A percentile compares a stretch with the other conserved stretches of the same genome.
These are phyloP conservation scores for Pichia sp. DNA, from an alignment of 1,139 yeast species.

Conservation along the genomic window DNA sequence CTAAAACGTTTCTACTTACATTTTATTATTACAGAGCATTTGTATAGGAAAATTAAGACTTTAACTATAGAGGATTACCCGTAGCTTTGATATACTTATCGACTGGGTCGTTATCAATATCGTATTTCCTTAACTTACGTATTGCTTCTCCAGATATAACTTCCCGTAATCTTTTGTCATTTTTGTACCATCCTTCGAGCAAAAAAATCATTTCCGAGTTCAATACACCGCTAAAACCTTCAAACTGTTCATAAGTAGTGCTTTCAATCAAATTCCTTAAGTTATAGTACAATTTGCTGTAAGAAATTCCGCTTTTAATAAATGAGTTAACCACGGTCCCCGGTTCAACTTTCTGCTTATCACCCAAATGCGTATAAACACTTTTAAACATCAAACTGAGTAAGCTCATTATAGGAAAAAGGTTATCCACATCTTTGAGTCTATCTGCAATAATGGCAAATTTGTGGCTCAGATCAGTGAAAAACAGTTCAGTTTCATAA, in stretches of 20 bases:
- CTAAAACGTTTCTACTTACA: not conserved
- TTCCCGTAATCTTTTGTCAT: conserved; percentile 59
- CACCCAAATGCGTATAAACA: conserved; percentile 33
- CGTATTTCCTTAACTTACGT: conserved; percentile 37
- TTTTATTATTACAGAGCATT: too few relatives aligned
- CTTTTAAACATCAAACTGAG: conserved; percentile 47
- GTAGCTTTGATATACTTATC: conserved; percentile 35
- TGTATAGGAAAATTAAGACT: not conserved
- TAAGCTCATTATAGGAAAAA: conserved; percentile 74
- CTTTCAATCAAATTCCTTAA: conserved; percentile 67
- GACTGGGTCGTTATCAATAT: conserved; percentile 46
- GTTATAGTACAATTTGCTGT: conserved; percentile 63
- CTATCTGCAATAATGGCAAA: conserved; percentile 37
- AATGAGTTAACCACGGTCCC: conserved; percentile 69
- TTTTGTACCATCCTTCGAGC: conserved; percentile 60
- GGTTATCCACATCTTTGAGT: conserved; percentile 54
- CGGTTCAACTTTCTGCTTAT: conserved; percentile 32
- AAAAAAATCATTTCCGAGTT: conserved; percentile 54
- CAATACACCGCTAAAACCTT: conserved; percentile 39
- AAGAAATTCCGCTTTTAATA: conserved; percentile 68
- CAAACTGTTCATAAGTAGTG: conserved; percentile 45
- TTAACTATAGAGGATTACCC: conserved; percentile 26
- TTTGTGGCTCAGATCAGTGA: conserved; percentile 37
- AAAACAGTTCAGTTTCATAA: conserved; percentile 37
- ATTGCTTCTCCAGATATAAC: conserved; percentile 38